Conservation (phyloP, 441 rosid genomes). For the Gossypium trilobum region DNA sequence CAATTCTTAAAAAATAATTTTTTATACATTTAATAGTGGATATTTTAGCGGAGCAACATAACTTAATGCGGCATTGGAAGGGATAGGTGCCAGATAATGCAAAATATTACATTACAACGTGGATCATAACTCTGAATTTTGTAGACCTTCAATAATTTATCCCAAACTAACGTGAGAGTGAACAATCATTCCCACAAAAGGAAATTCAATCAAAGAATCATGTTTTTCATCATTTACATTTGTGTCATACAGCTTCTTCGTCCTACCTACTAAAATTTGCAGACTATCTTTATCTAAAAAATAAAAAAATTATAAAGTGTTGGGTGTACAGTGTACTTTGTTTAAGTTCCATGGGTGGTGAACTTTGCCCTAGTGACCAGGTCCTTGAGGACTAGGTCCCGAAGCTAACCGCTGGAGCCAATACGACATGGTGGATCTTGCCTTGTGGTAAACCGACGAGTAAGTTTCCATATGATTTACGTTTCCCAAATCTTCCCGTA, state of each 20-base stretch:
- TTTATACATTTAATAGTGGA: no score
- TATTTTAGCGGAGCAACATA: no score
- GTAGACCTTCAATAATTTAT: not conserved
- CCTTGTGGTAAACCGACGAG: slow-evolving; percentile 32
- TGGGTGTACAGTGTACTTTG: not conserved
- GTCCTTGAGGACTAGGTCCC: slow-evolving; percentile 45
- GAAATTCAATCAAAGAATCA: not conserved
- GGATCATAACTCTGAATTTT: not conserved
- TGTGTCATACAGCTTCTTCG: not conserved
- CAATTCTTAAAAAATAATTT: no score
- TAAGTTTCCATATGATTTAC: slow-evolving; percentile 24
- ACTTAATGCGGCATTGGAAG: no score
- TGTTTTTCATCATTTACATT: not conserved
- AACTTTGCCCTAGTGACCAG: slow-evolving; percentile 26
- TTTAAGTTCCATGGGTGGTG: not conserved
- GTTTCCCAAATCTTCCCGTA: slow-evolving; percentile 27
- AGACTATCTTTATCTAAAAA: not conserved
- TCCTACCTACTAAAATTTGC: not conserved
- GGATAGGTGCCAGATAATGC: not conserved
- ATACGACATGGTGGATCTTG: slow-evolving; percentile 26
- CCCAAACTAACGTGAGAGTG: not conserved
- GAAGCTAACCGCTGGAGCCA: slow-evolving; percentile 36
- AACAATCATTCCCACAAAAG: not conserved
- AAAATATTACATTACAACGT: not conserved
- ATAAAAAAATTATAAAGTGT: not conserved